Evolutionary conservation across 495 filamentous ascomycete genomes (phyloP).

Genomic region (Xanthoparmelia taractica): DNA sequence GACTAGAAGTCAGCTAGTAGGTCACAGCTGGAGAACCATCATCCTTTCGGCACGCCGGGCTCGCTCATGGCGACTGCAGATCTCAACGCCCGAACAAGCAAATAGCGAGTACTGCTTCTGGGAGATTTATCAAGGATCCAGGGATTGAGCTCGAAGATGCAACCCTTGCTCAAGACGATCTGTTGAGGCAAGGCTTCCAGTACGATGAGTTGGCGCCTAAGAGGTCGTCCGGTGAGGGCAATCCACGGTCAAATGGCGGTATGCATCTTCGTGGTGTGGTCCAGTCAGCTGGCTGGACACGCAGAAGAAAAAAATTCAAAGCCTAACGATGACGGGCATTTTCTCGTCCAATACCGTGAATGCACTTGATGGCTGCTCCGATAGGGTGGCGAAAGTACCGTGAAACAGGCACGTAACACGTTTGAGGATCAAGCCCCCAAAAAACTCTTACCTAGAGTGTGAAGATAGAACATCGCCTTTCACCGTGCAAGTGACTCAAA

Average conservation of each 20-base stretch:
- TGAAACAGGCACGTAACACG: background rate
- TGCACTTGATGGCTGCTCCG: background rate
- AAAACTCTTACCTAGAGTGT: background rate
- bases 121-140: slow-evolving; percentile 1
- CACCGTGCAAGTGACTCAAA: background rate
- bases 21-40: background rate
- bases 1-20: slow-evolving; percentile 1
- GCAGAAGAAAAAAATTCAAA: slow-evolving; percentile 4
- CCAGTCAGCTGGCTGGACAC: slow-evolving; percentile 9
- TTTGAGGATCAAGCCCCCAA: background rate
- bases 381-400: background rate
- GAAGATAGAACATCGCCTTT: background rate
- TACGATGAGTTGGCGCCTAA: slow-evolving; percentile 24
- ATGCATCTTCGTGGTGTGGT: slow-evolving; percentile 12
- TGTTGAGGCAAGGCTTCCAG: slow-evolving; percentile 6
- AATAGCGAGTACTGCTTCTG: background rate
- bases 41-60: slow-evolving; percentile 3
- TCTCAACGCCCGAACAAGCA: slow-evolving; percentile 25
- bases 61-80: slow-evolving; percentile 18
- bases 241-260: slow-evolving; percentile 14
- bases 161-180: slow-evolving; percentile 1
- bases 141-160: slow-evolving; percentile 12
- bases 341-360: slow-evolving; percentile 12
- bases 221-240: slow-evolving; percentile 5
- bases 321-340: background rate